Evolutionary conservation across 2,329 filamentous ascomycete genomes (phyloP).

Genomic region (Achaetomium macrosporum): DNA sequence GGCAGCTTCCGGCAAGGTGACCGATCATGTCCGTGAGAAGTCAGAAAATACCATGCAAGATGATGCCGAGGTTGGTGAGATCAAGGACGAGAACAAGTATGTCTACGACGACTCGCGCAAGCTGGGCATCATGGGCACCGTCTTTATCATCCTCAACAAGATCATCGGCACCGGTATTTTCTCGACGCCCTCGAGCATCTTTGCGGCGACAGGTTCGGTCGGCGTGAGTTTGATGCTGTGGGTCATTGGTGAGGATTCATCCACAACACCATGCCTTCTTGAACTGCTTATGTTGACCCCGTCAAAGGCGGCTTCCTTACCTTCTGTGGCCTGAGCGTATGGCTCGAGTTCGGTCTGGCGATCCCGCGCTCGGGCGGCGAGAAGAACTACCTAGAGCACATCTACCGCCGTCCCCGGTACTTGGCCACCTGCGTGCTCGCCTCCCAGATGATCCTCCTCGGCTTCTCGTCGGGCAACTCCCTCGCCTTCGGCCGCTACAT

Average conservation of each 20-base stretch:
- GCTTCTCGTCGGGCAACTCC: conserved; percentile 55
- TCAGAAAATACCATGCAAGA: not conserved
- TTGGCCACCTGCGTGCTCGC: conserved; percentile 55
- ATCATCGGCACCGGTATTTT: conserved; percentile 39
- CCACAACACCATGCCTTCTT: not conserved
- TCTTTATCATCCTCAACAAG: conserved; percentile 26
- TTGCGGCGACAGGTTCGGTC: conserved; percentile 47
- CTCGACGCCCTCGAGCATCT: conserved; percentile 49
- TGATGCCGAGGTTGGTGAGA: conserved; percentile 18
- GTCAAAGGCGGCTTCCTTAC: conserved; percentile 39
- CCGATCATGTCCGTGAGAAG: conserved; percentile 5
- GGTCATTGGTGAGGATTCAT: conserved; percentile 26
- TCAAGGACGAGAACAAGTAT: conserved; percentile 22
- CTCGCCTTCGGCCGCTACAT: conserved; percentile 51
- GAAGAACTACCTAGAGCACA: conserved; percentile 62
- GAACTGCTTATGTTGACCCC: not conserved
- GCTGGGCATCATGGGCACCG: conserved; percentile 23
- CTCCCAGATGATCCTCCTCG: conserved; percentile 55
- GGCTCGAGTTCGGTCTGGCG: conserved; percentile 57
- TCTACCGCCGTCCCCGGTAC: conserved; percentile 53
- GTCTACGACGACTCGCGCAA: conserved; percentile 23
- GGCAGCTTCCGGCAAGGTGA: conserved; percentile 2
- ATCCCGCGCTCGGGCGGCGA: conserved; percentile 59
- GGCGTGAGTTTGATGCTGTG: conserved; percentile 38
- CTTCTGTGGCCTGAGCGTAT: conserved; percentile 54